Evolutionary conservation across 805 yeast species (phyloP).

Genomic region (Saccharomycopsis olivae): DNA sequence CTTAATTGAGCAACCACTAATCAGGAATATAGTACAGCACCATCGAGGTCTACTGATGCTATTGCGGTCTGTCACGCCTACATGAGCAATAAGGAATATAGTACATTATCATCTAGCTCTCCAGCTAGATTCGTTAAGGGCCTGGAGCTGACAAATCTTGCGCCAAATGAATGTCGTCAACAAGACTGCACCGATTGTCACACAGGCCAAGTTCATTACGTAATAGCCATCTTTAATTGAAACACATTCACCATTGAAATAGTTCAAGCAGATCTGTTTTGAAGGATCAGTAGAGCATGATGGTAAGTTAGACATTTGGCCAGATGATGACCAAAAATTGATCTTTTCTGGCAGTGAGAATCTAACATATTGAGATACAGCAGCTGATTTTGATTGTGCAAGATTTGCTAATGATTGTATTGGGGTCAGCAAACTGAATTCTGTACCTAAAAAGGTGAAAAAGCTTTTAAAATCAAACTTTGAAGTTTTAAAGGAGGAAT

Average conservation of each 20-base stretch:
- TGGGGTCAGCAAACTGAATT: background rate
- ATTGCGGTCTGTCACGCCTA: too few species aligned
- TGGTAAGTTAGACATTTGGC: conserved; percentile 18
- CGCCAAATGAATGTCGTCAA: conserved; percentile 56
- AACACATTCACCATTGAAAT: conserved; percentile 43
- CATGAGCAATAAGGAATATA: too few species aligned
- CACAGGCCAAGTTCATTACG: conserved; percentile 63
- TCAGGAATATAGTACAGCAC: too few species aligned
- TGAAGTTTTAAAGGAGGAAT: background rate
- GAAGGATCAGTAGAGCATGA: conserved; percentile 28
- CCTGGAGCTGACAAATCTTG: conserved; percentile 56
- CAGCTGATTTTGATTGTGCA: background rate
- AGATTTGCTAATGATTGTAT: background rate
- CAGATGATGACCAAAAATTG: conserved; percentile 13
- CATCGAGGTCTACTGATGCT: too few species aligned
- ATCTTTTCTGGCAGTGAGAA: conserved; percentile 21
- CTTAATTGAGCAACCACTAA: too few species aligned
- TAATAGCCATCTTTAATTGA: conserved; percentile 73
- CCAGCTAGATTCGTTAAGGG: conserved; percentile 70
- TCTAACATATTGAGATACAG: conserved; percentile 3
- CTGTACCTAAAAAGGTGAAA: background rate
- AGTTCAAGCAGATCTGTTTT: conserved; percentile 39
- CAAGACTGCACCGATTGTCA: conserved; percentile 50
- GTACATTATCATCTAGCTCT: conserved; percentile 35
- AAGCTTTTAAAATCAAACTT: conserved; percentile 4